Conservation (phyloP, 495 filamentous ascomycete species). For the Xylaria telfairii region DNA sequence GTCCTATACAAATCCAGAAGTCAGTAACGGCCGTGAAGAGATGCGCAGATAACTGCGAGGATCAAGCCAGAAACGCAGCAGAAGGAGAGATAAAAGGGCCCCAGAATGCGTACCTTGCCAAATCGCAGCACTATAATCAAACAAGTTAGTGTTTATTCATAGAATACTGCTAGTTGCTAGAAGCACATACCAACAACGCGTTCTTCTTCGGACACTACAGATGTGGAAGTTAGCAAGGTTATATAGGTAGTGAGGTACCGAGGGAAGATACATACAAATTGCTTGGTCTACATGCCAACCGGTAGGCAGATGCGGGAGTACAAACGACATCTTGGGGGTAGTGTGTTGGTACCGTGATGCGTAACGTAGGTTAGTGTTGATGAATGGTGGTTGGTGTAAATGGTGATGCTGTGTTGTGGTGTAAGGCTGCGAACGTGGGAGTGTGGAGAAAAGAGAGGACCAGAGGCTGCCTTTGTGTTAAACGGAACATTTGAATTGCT, state of each 20-base stretch:
- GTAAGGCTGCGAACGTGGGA: background rate
- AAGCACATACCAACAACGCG: constrained; percentile 89
- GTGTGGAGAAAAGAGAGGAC: background rate
- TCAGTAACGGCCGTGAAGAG: constrained; percentile 54
- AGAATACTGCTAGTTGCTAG: constrained; percentile 61
- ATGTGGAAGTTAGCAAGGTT: constrained; percentile 9
- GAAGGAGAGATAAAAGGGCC: background rate
- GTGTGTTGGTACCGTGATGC: background rate
- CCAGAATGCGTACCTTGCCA: constrained; percentile 18
- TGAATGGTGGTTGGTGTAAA: background rate
- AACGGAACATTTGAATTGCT: background rate
- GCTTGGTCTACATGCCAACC: constrained; percentile 98
- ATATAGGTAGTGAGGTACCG: background rate
- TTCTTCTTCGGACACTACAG: constrained; percentile 78
- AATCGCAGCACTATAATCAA: constrained; percentile 19
- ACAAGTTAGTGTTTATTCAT: background rate
- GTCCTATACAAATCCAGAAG: constrained; percentile 57
- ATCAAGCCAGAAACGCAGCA: background rate
- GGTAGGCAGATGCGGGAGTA: constrained; percentile 88
- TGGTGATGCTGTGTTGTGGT: constrained; percentile 2
- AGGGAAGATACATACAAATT: constrained; percentile 54
- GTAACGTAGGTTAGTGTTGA: background rate
- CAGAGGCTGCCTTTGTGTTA: constrained; percentile 14
- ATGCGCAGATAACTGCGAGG: background rate
- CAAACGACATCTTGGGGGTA: constrained; percentile 79